Evolutionary conservation across 331 rosid genomes (phyloP).

Genomic region (Saraca asoca): DNA sequence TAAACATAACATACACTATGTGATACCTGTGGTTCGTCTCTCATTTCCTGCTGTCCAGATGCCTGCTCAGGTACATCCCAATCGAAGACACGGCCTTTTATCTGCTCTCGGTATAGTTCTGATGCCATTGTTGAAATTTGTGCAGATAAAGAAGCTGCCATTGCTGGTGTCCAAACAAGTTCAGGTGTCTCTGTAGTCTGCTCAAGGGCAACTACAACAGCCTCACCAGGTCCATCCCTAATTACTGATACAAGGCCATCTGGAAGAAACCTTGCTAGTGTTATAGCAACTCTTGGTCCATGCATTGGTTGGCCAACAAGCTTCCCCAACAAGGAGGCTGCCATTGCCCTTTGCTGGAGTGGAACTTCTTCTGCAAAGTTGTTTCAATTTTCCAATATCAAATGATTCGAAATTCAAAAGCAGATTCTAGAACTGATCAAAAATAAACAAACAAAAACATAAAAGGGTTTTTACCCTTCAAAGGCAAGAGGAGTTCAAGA

Average conservation of each 20-base stretch:
- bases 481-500: slow-evolving; percentile 91
- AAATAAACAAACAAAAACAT: slow-evolving; percentile 23
- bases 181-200: slow-evolving; percentile 98
- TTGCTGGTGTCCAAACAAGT: slow-evolving; percentile 99
- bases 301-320: slow-evolving; percentile 99
- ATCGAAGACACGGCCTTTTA: slow-evolving; percentile 95
- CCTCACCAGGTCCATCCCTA: slow-evolving; percentile 99
- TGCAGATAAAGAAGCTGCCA: slow-evolving; percentile 97
- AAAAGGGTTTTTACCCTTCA: slow-evolving; percentile 64
- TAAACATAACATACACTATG: slow-evolving; percentile 16
- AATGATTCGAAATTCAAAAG: slow-evolving; percentile 21
- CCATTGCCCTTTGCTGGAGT: slow-evolving; percentile 95
- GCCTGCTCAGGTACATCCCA: slow-evolving; percentile 99
- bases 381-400: slow-evolving; percentile 29
- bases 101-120: slow-evolving; percentile 84
- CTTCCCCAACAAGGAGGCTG: slow-evolving; percentile 95
- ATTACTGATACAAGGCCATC: slow-evolving; percentile 94
- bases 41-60: slow-evolving; percentile 97
- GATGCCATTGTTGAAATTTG: slow-evolving; percentile 92
- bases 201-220: slow-evolving; percentile 85
- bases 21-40: slow-evolving; percentile 98
- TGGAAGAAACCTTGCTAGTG: slow-evolving; percentile 93
- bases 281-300: slow-evolving; percentile 97
- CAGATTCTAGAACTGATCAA: slow-evolving; percentile 17
- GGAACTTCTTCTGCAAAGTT: slow-evolving; percentile 78